phyloP scores from a whole-genome alignment of 441 rosid genomes.

The Aleurites moluccanus region DNA sequence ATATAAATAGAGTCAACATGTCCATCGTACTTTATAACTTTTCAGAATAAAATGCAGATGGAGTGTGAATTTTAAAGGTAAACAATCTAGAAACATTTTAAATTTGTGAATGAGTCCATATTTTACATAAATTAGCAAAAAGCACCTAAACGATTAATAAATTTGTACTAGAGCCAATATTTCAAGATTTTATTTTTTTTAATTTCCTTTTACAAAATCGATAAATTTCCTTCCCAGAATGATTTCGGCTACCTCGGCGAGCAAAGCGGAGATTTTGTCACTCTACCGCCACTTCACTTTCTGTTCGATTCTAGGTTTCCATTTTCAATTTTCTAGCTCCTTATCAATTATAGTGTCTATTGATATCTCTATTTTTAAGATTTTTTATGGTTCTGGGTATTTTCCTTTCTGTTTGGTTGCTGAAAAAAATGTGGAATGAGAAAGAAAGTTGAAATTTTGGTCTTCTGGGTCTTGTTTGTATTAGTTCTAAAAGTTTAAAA shows the following conservation, averaged over 20 bases:
- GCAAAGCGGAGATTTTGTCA: constrained; percentile 32
- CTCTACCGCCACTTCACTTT: constrained; percentile 18
- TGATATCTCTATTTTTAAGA: not conserved
- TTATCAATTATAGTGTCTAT: not conserved
- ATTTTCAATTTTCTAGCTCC: constrained; percentile 7
- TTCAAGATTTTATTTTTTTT: not conserved
- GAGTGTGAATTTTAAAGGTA: no score
- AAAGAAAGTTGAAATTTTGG: constrained; percentile 10
- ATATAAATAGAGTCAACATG: no score
- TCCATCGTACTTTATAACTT: no score
- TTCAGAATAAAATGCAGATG: no score
- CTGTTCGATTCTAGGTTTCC: constrained; percentile 9
- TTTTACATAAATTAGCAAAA: not conserved
- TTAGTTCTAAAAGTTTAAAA: not conserved
- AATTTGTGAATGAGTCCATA: no score
- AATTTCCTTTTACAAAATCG: no score
- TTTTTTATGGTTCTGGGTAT: not conserved
- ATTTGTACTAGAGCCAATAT: not conserved
- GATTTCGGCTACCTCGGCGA: constrained; percentile 17
- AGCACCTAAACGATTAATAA: not conserved
- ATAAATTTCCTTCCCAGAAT: not conserved
- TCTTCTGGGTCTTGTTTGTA: constrained; percentile 14
- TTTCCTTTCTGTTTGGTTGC: constrained; percentile 17
- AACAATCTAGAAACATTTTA: no score
- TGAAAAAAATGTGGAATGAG: constrained; percentile 10